A percentile compares a stretch with the other conserved stretches of the same genome.
These are phyloP conservation scores for Phlebiopsis flavidoalba DNA, from an alignment of 768 basidiomycete genomes.

Conservation along the genomic window DNA sequence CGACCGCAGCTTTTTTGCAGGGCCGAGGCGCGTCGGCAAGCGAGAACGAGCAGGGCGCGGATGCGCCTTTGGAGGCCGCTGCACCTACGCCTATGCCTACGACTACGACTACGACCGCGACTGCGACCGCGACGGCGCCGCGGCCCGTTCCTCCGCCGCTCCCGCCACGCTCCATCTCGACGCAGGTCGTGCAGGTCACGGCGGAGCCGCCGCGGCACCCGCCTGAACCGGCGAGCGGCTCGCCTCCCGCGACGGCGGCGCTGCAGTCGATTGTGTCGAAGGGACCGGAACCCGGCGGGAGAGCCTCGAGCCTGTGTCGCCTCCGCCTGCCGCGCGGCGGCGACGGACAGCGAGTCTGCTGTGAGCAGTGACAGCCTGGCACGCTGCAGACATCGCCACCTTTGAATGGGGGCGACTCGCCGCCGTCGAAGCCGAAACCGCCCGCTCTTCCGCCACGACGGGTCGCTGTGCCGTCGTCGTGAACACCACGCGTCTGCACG, in stretches of 20 bases:
- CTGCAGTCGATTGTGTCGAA: slow-evolving; percentile 50
- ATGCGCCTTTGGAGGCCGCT: slow-evolving; percentile 9
- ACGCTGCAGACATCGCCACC: neutral
- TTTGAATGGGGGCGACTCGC: neutral
- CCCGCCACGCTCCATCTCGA: slow-evolving; percentile 38
- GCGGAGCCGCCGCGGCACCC: slow-evolving; percentile 22
- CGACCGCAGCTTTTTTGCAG: no score
- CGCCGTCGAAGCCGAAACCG: slow-evolving; percentile 12
- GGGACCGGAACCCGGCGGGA: slow-evolving; percentile 24
- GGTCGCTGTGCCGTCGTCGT: slow-evolving; percentile 8
- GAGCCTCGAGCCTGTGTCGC: slow-evolving; percentile 16
- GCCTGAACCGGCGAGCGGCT: slow-evolving; percentile 15
- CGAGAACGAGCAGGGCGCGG: slow-evolving; percentile 1
- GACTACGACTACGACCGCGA: slow-evolving; percentile 13
- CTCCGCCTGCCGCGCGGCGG: slow-evolving; percentile 8
- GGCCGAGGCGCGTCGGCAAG: no score
- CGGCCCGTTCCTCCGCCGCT: slow-evolving; percentile 36
- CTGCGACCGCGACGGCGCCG: slow-evolving; percentile 6
- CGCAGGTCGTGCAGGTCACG: slow-evolving; percentile 25
- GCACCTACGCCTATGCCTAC: slow-evolving; percentile 19
- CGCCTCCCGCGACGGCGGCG: slow-evolving; percentile 44
- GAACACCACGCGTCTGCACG: no score
- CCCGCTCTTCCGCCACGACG: slow-evolving; percentile 21
- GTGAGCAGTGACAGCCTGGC: neutral
- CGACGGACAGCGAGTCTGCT: neutral